phyloP scores from a whole-genome alignment of 1,284 basidiomycete genomes.

The Tilletia setariae region DNA sequence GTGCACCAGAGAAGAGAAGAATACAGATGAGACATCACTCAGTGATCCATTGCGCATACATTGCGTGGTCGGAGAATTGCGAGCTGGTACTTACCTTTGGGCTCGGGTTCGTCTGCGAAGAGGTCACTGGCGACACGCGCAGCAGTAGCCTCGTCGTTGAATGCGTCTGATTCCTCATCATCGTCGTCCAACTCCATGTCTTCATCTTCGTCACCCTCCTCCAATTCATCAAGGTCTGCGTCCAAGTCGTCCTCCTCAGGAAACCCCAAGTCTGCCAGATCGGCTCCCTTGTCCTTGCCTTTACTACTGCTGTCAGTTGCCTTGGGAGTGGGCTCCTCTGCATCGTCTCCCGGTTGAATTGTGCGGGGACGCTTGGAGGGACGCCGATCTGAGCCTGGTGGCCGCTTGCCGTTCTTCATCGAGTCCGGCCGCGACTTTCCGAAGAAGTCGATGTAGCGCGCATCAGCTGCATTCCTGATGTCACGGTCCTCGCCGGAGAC shows the following conservation, averaged over 20 bases:
- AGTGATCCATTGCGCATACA: background rate
- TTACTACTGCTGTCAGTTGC: conserved; percentile 22
- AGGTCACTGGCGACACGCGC: conserved; percentile 60
- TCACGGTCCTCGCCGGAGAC: conserved; percentile 35
- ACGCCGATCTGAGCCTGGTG: background rate
- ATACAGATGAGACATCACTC: background rate
- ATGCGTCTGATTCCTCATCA: conserved; percentile 43
- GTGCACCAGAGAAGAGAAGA: conserved; percentile 53
- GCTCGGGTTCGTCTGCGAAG: conserved; percentile 60
- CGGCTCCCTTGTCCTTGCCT: conserved; percentile 37
- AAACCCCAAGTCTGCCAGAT: too few species aligned
- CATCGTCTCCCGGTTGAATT: too few species aligned
- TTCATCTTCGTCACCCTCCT: conserved; percentile 48
- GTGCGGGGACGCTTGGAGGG: background rate
- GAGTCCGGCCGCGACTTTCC: conserved; percentile 55
- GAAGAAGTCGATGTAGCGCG: conserved; percentile 64
- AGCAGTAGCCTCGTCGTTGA: conserved; percentile 53
- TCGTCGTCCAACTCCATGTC: conserved; percentile 30
- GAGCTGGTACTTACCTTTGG: background rate
- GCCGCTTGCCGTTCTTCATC: too few species aligned
- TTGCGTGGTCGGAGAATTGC: background rate
- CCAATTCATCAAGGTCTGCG: conserved; percentile 55
- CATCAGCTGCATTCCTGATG: conserved; percentile 27
- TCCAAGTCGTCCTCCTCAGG: conserved; percentile 28
- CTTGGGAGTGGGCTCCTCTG: too few species aligned